Evolutionary conservation across 2,329 filamentous ascomycete genomes (phyloP), one percentile per base, ranked within the genome.

Genomic region (Aspergillus sp.): DNA sequence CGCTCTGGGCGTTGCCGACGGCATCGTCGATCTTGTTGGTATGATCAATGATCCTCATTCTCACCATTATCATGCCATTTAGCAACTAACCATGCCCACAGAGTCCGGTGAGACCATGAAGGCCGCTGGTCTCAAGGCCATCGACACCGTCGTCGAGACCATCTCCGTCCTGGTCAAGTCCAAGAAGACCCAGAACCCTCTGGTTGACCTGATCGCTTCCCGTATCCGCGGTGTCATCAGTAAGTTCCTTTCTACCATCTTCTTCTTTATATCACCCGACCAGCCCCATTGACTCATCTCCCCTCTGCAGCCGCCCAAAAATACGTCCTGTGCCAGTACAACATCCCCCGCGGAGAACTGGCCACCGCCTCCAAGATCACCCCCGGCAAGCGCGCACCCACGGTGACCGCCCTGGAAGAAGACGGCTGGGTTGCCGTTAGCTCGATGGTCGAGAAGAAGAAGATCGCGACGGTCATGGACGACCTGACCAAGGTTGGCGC

Each of bases 81-180:
- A 6, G n/a, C 47, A 25, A 11, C 27, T 50, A 27, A 50, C 27
- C 3, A 10, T 23, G 25, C 7, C 8, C 19, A 1, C 68, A 95
- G 94, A 99, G 82, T 98, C 95, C 19, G 95, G 95, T 59, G 94
- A 98, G 79, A 99, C 95, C 0, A 99, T 99, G 95, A 90, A 91
- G 72, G 95, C 94, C 19, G 94, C 94, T 47, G 95, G 95, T 23
- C 84, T 99, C 54, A 93, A 92, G 79, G 89, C 94, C 59, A 97
- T 98, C 69, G 92, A 95, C 69, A 99, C 95, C 2, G 92, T 99
- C 25, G 85, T 97, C 54, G 88, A 92, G 59, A 93, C 90, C 58
- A 91, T 89, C 17, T 93, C 95, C 32, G 89, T 97, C 51, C 85
- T 99, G 60, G 93, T 99, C 82, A 94, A 94, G 81, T 96, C 92